Conservation (phyloP, 257 asterid genomes). For the Ligustrum vulgare region DNA sequence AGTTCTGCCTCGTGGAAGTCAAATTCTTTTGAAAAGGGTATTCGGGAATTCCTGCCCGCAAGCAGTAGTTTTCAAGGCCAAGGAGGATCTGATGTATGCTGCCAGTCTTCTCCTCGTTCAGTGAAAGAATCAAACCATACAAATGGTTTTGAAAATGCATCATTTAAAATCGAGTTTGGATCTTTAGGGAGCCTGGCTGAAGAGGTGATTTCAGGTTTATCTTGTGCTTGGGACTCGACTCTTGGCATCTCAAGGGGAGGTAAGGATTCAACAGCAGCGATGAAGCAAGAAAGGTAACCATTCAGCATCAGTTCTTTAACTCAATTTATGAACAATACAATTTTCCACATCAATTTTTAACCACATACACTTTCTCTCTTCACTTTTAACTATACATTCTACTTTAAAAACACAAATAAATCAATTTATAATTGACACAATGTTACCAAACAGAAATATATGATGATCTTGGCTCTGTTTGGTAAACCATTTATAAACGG, state of each 20-base stretch:
- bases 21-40: constrained; percentile 26
- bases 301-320: too few relatives aligned
- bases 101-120: constrained; percentile 29
- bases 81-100: constrained; percentile 30
- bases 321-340: too few relatives aligned
- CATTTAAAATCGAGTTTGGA: constrained; percentile 64
- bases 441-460: too few relatives aligned
- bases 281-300: constrained; percentile 36
- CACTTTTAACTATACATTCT: too few relatives aligned
- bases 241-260: constrained; percentile 14
- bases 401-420: too few relatives aligned
- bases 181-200: constrained; percentile 64
- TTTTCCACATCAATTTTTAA: too few relatives aligned
- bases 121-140: constrained; percentile 30
- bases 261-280: constrained; percentile 22
- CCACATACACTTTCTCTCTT: too few relatives aligned
- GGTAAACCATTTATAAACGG: too few relatives aligned
- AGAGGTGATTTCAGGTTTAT: constrained; percentile 37
- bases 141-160: constrained; percentile 28
- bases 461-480: background rate
- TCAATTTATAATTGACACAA: too few relatives aligned
- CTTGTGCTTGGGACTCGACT: constrained; percentile 28
- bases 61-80: constrained; percentile 29
- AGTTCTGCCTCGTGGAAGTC: constrained; percentile 24
- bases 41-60: constrained; percentile 32